These are phyloP conservation scores for Orbilia oligospora DNA, from an alignment of 2,329 filamentous ascomycete species.

Conservation along the genomic window DNA sequence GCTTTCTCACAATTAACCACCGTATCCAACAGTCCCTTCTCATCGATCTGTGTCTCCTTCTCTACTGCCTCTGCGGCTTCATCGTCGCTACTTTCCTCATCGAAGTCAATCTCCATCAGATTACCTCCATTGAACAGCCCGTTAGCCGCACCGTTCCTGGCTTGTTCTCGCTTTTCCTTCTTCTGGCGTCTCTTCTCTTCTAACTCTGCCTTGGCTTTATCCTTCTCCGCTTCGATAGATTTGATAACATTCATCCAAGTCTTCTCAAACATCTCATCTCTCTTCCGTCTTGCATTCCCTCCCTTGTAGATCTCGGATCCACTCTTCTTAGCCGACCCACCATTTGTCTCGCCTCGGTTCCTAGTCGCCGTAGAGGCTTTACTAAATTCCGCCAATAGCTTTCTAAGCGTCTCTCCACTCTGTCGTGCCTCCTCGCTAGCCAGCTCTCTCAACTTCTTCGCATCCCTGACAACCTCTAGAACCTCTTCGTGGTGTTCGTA, in stretches of 20 bases:
- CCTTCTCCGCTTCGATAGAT: conserved; percentile 53
- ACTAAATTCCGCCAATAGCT: conserved; percentile 69
- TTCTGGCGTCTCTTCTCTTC: conserved; percentile 41
- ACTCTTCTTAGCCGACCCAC: conserved; percentile 23
- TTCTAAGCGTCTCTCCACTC: conserved; percentile 76
- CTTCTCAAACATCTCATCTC: conserved; percentile 57
- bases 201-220: conserved; percentile 41
- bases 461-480: conserved; percentile 73
- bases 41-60: conserved; percentile 55
- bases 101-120: conserved; percentile 56
- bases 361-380: conserved; percentile 45
- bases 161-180: conserved; percentile 47
- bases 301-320: conserved; percentile 46
- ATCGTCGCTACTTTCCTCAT: conserved; percentile 45
- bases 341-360: conserved; percentile 33
- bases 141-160: conserved; percentile 31
- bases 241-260: conserved; percentile 57
- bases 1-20: conserved; percentile 58
- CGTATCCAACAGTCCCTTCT: conserved; percentile 56
- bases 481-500: conserved; percentile 75
- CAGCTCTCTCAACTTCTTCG: conserved; percentile 74
- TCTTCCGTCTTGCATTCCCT: conserved; percentile 52
- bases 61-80: conserved; percentile 11
- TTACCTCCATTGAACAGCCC: conserved; percentile 37
- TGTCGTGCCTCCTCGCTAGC: conserved; percentile 77